phyloP scores from a whole-genome alignment of 2,329 filamentous ascomycete species.

The Alternaria metachromatica region DNA sequence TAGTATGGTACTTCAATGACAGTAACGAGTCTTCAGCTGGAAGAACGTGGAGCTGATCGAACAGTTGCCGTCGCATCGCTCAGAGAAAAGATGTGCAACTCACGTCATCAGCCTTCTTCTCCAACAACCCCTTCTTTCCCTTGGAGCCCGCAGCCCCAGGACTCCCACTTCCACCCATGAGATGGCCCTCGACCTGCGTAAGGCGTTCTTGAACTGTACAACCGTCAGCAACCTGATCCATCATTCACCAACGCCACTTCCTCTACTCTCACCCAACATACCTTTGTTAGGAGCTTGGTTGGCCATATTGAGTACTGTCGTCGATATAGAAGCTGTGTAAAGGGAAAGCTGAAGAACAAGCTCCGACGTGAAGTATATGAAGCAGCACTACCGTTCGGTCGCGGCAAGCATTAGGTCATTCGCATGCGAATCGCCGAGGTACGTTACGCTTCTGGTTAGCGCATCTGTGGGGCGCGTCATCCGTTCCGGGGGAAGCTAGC shows the following conservation, averaged over 20 bases:
- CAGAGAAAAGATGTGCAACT: constrained; percentile 17
- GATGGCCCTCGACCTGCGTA: constrained; percentile 64
- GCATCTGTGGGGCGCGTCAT: constrained; percentile 22
- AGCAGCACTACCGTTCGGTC: not conserved
- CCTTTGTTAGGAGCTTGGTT: constrained; percentile 45
- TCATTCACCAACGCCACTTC: not conserved
- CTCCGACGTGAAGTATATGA: not conserved
- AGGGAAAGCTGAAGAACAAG: constrained; percentile 3
- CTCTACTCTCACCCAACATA: constrained; percentile 1
- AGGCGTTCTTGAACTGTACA: constrained; percentile 63
- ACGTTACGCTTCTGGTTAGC: constrained; percentile 18
- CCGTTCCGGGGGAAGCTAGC: constrained; percentile 9
- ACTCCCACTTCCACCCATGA: constrained; percentile 52
- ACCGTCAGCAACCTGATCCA: constrained; percentile 14
- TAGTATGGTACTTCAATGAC: not conserved
- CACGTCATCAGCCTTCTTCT: constrained; percentile 66
- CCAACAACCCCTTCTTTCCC: constrained; percentile 53
- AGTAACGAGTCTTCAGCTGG: not conserved
- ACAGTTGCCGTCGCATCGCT: not conserved
- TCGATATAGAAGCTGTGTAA: constrained; percentile 5
- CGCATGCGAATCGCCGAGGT: constrained; percentile 20
- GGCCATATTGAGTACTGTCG: constrained; percentile 36
- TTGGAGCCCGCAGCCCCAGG: constrained; percentile 33
- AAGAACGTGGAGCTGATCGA: not conserved
- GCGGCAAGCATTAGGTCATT: constrained; percentile 19